A percentile compares a stretch with the other conserved stretches of the same genome.
These are phyloP conservation scores for Akanthomyces lecanii DNA, from an alignment of 2,329 filamentous ascomycete genomes.

Conservation along the genomic window DNA sequence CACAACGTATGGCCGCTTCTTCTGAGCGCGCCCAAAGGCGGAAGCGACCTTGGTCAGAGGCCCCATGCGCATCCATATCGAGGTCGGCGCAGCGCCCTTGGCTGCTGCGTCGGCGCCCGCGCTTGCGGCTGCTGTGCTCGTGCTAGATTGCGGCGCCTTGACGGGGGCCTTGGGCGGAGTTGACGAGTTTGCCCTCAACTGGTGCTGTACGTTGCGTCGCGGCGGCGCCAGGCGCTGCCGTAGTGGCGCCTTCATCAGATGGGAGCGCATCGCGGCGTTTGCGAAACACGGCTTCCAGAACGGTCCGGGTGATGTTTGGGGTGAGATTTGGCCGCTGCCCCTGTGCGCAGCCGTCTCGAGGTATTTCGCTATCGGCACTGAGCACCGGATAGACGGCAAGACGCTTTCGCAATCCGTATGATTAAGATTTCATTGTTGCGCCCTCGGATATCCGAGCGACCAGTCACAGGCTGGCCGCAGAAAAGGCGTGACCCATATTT, in stretches of 20 bases:
- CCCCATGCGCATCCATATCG: slow-evolving; percentile 55
- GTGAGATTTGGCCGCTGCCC: not conserved
- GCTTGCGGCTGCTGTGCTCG: not conserved
- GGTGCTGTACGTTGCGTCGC: slow-evolving; percentile 4
- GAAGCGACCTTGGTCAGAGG: slow-evolving; percentile 50
- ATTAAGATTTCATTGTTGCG: slow-evolving; percentile 7
- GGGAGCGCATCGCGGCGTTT: not conserved
- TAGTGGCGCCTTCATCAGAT: not conserved
- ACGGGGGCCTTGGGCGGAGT: not conserved
- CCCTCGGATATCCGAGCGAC: slow-evolving; percentile 11
- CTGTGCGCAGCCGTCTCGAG: not conserved
- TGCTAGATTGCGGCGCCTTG: not conserved
- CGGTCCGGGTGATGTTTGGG: not conserved
- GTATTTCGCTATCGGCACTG: not conserved
- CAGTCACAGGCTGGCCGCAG: not conserved
- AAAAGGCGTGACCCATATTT: slow-evolving; percentile 10
- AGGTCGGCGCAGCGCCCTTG: slow-evolving; percentile 22
- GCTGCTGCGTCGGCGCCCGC: not conserved
- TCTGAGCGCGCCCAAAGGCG: slow-evolving; percentile 67
- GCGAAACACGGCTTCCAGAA: too few species aligned
- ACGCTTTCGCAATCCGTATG: not conserved
- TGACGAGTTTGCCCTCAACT: not conserved
- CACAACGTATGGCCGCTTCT: slow-evolving; percentile 69
- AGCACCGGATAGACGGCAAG: not conserved
- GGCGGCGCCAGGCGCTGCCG: slow-evolving; percentile 2